Percentiles rank a stretch among this genome's conserved stretches.
phyloP scores from a whole-genome alignment of 2,329 filamentous ascomycete species.

The Sarocladium oryzae region DNA sequence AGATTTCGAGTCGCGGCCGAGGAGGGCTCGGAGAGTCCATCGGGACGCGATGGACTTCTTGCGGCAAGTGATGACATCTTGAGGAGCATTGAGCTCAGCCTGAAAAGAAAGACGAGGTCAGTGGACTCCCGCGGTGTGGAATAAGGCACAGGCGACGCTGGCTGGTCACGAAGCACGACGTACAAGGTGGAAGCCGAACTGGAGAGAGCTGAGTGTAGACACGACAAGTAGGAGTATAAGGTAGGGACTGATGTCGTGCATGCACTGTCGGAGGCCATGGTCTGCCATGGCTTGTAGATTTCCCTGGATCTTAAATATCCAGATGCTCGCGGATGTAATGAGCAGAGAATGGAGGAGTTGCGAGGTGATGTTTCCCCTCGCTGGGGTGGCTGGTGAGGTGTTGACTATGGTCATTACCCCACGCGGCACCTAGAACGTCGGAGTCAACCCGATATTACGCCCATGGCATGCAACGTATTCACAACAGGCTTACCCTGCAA shows the following conservation, averaged over 20 bases:
- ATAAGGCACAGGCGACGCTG: background rate
- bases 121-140: background rate
- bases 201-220: conserved; percentile 78
- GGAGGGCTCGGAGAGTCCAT: conserved; percentile 17
- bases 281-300: background rate
- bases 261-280: conserved; percentile 4
- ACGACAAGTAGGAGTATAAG: conserved; percentile 70
- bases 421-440: too few species aligned
- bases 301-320: background rate
- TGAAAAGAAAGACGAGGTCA: conserved; percentile 12
- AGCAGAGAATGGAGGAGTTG: too few species aligned
- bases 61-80: conserved; percentile 86
- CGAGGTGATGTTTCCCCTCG: background rate
- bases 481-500: too few species aligned
- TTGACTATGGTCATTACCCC: too few species aligned
- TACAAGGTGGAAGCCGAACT: conserved; percentile 93
- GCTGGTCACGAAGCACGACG: too few species aligned
- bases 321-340: background rate
- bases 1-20: conserved; percentile 12
- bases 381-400: too few species aligned
- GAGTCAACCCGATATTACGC: too few species aligned
- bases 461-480: too few species aligned
- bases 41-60: conserved; percentile 36
- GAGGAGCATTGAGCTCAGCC: conserved; percentile 92
- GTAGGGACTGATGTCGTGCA: conserved; percentile 59